Base-by-base conservation (phyloP, 1,139 yeast genomes). In the Citeromyces hawaiiensis region DNA sequence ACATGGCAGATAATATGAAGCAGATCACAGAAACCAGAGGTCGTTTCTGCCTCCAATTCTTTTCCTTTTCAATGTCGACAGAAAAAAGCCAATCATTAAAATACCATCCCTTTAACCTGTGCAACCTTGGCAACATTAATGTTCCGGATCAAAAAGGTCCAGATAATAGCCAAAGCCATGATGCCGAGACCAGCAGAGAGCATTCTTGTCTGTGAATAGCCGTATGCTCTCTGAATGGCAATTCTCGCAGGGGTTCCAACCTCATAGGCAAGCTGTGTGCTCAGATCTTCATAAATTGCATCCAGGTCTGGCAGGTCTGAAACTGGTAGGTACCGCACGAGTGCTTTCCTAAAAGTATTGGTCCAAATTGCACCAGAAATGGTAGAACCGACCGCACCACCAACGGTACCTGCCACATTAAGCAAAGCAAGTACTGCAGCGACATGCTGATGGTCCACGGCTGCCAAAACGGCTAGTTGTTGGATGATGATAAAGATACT, bases 391-490 rank as follows among this genome's bases (percentile, higher is more conserved):
- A 34, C 23, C 10, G 23, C 21, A 8, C 25, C 36, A 9, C 36
- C 36, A 10, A 34, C 23, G 6, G 13, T 19, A 17, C 36, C 23
- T n/a, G 14, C 18, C 23, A 34, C 23, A 23, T 19, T 34, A 34
- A 34, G 15, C 23, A 34, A n/a, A n/a, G 36, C 36, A 16, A 34
- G 19, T 13, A 23, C 19, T 16, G 36, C 25, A 10, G 36, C 36
- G 15, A 34, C 23, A 13, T 34, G 36, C 13, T 44, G 47, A 15
- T 36, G 35, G 25, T 42, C 42, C 35, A 44, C 47, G n/a, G 51
- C 48, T 13, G 57, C 46, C 56, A 57, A 47, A 21, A 52, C 55
- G 21, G 61, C 57, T 48, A 57, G 47, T 19, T 56, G 49, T 18
- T 50, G 45, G 32, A 50, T 47, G 30, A 57, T 51, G 21, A 55